Evolutionary conservation across 106 monocot genomes (phyloP), one percentile per base, ranked within the genome.

Genomic region (Amphibolis antarctica): DNA sequence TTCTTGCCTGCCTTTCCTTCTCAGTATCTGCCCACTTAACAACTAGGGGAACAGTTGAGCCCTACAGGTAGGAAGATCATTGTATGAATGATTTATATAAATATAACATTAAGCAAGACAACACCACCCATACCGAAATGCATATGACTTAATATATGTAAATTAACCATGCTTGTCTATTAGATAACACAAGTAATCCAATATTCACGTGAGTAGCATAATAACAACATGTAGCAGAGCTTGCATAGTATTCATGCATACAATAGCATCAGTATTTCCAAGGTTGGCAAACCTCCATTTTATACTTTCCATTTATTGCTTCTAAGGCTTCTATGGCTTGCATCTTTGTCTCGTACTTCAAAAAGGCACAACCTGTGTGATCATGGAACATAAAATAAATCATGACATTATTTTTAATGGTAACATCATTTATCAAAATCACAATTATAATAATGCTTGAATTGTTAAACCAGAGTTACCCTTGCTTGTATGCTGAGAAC

Each of bases 1-100:
- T 81, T 61, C 96, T 81, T 15, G 86, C 90, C 75, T 84, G 86
- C 52, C 96, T 90, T 82, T 96, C 90, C 69, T 90, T 96, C 61
- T 96, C 96, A 42, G 90, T 96, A 58, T 96, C 96, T 28, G 96
- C 96, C 96, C 96, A 96, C 48, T 90, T 96, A 53, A 96, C 90
- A 82, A 96, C 96, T 73, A 96, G 78, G 60, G 96, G 96, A 68
- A 90, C 83, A 76, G 75, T 90, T 51, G 94, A 89, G 49, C 89
- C 94, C 94, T 96, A 46, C 15, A 66, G 53, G 54, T 48, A 17
- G 49, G 46, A 13, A 61, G 47, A 58, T 6, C 6, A 11, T 19
- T 12, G 45, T 28, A n/a, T n/a, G n/a, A n/a, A n/a, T n/a, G n/a
- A n/a, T n/a, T n/a, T n/a, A n/a, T n/a, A n/a, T n/a, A n/a, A n/a